Base-by-base conservation (phyloP, 2,329 filamentous ascomycete species). In the Endoconidiophora laricicola region DNA sequence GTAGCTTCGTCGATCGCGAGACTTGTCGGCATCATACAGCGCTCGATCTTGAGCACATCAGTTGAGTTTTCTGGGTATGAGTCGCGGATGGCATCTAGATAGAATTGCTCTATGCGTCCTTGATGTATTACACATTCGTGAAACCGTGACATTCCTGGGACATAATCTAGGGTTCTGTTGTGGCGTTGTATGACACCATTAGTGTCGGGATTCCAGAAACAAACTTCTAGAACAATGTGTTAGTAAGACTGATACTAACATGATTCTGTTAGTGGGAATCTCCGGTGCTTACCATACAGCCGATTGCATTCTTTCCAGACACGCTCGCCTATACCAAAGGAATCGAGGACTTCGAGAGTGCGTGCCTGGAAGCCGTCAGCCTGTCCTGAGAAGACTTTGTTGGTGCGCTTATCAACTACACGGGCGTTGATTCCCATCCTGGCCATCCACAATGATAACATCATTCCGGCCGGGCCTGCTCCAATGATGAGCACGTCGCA, bases 301-400 rank as follows among this genome's bases (percentile, higher is more conserved):
- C 78, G 78, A 58, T 81, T 81, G 10, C 74, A 70, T 56, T 84
- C 80, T 44, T 77, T 78, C 73, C 76, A 78, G 1, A 71, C 73
- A 3, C 72, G 65, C 55, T 84, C 73, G 2, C 68, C 77, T 52
- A 86, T 74, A 0, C 76, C 81, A 56, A 86, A 81, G 46, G 74
- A 78, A 56, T 86, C 79, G 50, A 86, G 75, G n/a, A 86, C 82
- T 61, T 86, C 79, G 2, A 84, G 66, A 0, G 77, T 82, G 3
- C 80, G 74, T 53, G 71, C 73, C 63, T 83, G 76, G 2, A 81
- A 60, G 43, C 68, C 65, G 54, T 69, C 64, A 33, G 68, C 64
- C 55, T 69, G 64, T 16, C 66, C 65, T 4, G 60, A 61, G 54
- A 63, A 65, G 37, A 69, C 58, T 54, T 66, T 60, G 54, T 59